Base-by-base conservation (phyloP, 139 green algal species). In the Chlorella vulgaris region DNA sequence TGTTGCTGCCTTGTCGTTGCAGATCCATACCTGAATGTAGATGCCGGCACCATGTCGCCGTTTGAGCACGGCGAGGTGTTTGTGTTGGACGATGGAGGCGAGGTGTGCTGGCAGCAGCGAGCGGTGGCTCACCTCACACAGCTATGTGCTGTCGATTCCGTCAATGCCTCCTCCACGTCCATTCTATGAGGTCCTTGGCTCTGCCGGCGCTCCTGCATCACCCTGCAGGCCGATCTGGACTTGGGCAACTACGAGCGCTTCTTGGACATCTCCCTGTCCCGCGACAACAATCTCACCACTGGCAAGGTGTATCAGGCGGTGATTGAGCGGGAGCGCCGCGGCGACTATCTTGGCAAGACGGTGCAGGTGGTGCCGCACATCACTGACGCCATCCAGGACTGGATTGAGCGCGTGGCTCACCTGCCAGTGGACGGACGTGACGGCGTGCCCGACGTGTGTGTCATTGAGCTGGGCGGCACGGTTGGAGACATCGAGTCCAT, bases 51-150 rank as follows among this genome's bases (percentile, higher is more conserved):
- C 6, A 99, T 99, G 97, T 98, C 95, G 2, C 97, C 97, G 2
- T 99, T 99, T 86, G 97, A 99, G 90, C 97, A 99, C 81, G 97
- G 97, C 38, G 97, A 99, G 85, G 97, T 99, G 60, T 99, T 99
- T 84, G 97, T 99, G 55, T 89, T 99, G 40, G 97, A 99, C 82
- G 97, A 99, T 74, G 96, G 96, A 47, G 96, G 96, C 67, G 96
- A 99, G 92, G 94, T 95, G 80, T 36, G 81, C 8, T 10, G 39
- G 68, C 40, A 26, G 62, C 61, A 31, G 19, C 28, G 22, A 7
- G 10, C 4, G 15, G 4, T 26, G 61, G 61, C 4, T 38, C 19
- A 13, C 4, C 28, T 13, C 13, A 15, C 13, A 58, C 47, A 10
- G 15, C 47, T 58, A 15, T 24, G 13, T 58, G 47, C 13, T 15